A percentile compares a stretch with the other conserved stretches of the same genome.
Evolutionary conservation across 805 yeast species (phyloP).

Genomic region (Kazachstania psychrophila): DNA sequence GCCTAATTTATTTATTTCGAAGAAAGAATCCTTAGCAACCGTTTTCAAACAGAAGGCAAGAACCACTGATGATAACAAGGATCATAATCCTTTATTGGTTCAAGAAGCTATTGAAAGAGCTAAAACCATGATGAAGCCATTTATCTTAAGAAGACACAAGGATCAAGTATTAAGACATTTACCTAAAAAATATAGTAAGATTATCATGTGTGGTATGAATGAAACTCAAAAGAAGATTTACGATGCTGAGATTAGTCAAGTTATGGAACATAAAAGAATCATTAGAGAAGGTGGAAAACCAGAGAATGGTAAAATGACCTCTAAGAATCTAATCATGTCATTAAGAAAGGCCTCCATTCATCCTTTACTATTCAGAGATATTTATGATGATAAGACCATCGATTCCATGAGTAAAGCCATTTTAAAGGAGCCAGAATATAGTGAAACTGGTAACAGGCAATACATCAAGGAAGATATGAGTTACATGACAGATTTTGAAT

Average conservation of each 20-base stretch:
- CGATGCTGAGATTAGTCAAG: conserved; percentile 42
- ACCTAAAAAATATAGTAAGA: conserved; percentile 62
- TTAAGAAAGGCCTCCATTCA: conserved; percentile 89
- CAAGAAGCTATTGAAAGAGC: conserved; percentile 90
- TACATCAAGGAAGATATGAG: conserved; percentile 90
- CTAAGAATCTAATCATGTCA: conserved; percentile 71
- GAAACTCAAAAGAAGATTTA: conserved; percentile 50
- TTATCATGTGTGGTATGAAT: conserved; percentile 58
- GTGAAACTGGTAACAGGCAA: conserved; percentile 57
- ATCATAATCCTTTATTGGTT: conserved; percentile 72
- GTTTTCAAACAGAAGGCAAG: conserved; percentile 83
- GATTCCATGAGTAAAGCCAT: conserved; percentile 66
- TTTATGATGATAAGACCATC: conserved; percentile 48
- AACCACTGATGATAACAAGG: conserved; percentile 44
- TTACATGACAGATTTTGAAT: conserved; percentile 87
- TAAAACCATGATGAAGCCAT: conserved; percentile 97
- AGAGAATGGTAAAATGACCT: conserved; percentile 24
- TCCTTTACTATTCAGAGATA: conserved; percentile 70
- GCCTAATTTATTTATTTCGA: conserved; percentile 72
- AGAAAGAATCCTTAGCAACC: conserved; percentile 69
- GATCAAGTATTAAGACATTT: conserved; percentile 84
- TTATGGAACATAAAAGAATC: conserved; percentile 26
- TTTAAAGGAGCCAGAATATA: conserved; percentile 70
- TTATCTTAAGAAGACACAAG: conserved; percentile 84
- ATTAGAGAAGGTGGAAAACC: conserved; percentile 15